A percentile compares a stretch with the other conserved stretches of the same genome.
Evolutionary conservation across 306 rosid species (phyloP).

Genomic region (Casuarina cunninghamiana): DNA sequence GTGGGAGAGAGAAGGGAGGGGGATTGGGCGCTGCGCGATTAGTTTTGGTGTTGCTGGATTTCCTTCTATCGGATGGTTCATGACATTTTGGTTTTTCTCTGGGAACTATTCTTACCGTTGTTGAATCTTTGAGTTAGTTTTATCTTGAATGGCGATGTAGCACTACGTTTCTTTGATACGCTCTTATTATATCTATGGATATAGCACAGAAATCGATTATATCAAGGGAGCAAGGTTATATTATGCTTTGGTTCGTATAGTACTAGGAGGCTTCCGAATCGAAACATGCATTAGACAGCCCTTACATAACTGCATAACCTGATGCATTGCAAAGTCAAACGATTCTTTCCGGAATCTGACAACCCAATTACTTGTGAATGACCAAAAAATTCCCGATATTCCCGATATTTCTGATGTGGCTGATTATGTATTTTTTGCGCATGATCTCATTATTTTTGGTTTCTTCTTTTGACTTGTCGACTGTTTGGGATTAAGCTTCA

Average conservation of each 20-base stretch:
- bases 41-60: constrained; percentile 17
- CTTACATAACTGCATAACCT: constrained; percentile 28
- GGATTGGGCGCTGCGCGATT: too few relatives aligned
- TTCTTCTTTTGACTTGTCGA: constrained; percentile 22
- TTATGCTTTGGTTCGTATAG: constrained; percentile 18
- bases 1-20: too few relatives aligned
- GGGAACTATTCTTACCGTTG: neutral
- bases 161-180: constrained; percentile 17
- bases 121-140: constrained; percentile 27
- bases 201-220: neutral
- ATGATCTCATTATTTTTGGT: constrained; percentile 12
- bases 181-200: constrained; percentile 22
- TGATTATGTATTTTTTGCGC: constrained; percentile 19
- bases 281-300: constrained; percentile 21
- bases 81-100: constrained; percentile 17
- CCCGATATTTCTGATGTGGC: constrained; percentile 28
- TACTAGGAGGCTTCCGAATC: constrained; percentile 27
- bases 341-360: constrained; percentile 29
- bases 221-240: constrained; percentile 9
- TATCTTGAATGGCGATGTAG: constrained; percentile 16
- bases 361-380: constrained; percentile 18
- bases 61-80: neutral
- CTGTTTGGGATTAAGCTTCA: neutral
- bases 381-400: constrained; percentile 11
- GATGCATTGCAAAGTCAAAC: constrained; percentile 44